phyloP scores from a whole-genome alignment of 129 eudicot species.

The Lactuca sativa region DNA sequence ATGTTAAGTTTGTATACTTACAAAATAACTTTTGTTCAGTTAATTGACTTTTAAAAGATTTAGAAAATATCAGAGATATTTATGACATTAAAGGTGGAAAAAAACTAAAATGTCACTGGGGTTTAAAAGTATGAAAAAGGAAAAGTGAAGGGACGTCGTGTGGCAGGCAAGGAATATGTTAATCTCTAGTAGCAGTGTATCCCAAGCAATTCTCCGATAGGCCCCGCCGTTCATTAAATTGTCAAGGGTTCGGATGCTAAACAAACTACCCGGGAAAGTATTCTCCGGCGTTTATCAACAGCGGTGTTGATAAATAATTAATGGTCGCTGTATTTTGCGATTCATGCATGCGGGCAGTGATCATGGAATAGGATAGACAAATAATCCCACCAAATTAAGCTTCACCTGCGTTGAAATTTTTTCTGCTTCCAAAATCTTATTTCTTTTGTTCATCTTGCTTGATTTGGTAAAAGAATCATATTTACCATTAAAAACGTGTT shows the following conservation, averaged over 20 bases:
- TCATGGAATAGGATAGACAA: background rate
- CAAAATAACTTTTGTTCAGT: no score
- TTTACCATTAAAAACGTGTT: background rate
- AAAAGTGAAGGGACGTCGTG: background rate
- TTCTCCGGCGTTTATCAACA: background rate
- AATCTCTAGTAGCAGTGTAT: constrained; percentile 5
- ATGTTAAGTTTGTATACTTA: no score
- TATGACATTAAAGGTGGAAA: background rate
- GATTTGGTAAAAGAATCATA: background rate
- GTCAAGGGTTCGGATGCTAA: constrained; percentile 7
- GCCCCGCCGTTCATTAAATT: background rate
- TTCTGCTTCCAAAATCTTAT: background rate
- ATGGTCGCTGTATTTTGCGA: background rate
- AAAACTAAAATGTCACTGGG: background rate
- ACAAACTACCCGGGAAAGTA: background rate
- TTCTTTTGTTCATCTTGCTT: background rate
- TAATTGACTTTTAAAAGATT: no score
- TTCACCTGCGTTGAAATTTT: background rate
- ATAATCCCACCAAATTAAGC: constrained; percentile 4
- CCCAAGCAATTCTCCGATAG: constrained; percentile 1
- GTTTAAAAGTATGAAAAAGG: background rate
- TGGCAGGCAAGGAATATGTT: constrained; percentile 15
- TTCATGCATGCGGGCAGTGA: background rate
- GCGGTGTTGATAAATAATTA: background rate
- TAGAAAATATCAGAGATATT: no score